Evolutionary conservation across 2,329 filamentous ascomycete genomes (phyloP).

Genomic region (Juglanconis juglandina): DNA sequence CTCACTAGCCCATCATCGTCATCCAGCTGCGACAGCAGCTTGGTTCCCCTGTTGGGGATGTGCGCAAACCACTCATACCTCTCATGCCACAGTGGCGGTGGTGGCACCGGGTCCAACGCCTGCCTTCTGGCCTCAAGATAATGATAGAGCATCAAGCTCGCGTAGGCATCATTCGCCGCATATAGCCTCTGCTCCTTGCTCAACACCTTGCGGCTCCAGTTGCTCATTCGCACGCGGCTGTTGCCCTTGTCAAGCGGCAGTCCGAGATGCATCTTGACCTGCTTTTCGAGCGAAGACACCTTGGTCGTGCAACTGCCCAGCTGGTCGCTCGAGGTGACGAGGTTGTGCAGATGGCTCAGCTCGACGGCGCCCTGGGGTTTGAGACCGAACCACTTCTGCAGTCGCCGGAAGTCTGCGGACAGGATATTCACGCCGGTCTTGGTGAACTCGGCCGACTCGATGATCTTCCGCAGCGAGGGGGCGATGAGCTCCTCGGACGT

Average conservation of each 20-base stretch:
- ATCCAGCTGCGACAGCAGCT: background rate
- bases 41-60: background rate
- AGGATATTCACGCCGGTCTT: slow-evolving; percentile 9
- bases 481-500: slow-evolving; percentile 1
- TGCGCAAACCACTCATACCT: background rate
- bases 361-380: slow-evolving; percentile 2
- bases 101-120: background rate
- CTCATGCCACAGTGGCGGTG: background rate
- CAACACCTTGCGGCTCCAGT: slow-evolving; percentile 1
- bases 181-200: slow-evolving; percentile 4
- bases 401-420: slow-evolving; percentile 1
- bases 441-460: background rate
- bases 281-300: background rate
- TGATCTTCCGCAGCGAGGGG: background rate
- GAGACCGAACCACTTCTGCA: background rate
- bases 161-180: background rate
- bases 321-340: background rate
- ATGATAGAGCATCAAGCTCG: slow-evolving; percentile 6
- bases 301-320: slow-evolving; percentile 11
- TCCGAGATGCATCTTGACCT: background rate
- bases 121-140: background rate
- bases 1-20: background rate
- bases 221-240: slow-evolving; percentile 1
- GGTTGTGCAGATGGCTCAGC: slow-evolving; percentile 5
- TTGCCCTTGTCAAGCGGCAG: slow-evolving; percentile 4